Base-by-base conservation (phyloP, 768 basidiomycete genomes). In the Zangia roseola region DNA sequence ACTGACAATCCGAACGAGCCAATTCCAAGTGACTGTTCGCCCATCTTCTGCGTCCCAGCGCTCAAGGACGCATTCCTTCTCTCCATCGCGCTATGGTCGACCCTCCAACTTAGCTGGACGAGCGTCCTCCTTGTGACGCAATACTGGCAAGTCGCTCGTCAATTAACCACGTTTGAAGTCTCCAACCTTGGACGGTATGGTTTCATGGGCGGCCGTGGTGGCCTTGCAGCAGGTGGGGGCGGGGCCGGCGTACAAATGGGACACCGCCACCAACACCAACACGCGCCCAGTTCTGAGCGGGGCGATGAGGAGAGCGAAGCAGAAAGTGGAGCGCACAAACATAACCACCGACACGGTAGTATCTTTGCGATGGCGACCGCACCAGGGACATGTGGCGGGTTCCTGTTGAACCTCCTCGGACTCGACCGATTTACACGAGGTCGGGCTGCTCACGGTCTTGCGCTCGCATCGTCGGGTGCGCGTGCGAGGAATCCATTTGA, bases 141-240 rank as follows among this genome's bases (percentile, higher is more conserved):
- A 59, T 74, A 85, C 41, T 95, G 91, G 90, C 97, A 99, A 69
- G 83, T 97, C 45, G 81, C 86, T 2, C 81, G 86, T 21, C 94
- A 98, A 62, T 91, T 98, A 81, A 99, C 95, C 2, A 97, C 95
- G 0, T 78, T 94, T 46, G 95, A 99, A 63, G 91, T 98, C 4
- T 86, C 86, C 50, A 99, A 99, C 62, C 82, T 98, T 3, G 93
- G 95, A 4, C 81, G 95, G 39, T 97, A 86, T 61, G 95, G 97
- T 12, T 97, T 86, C 73, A 95, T 99, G 92, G 95, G 97, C 31
- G 94, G 94, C 0, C 83, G 91, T 34, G 89, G 84, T 0, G 82
- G 82, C 17, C 79, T 83, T 3, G 81, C 77, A 31, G 74, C 88
- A 17, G 73, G 74, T 7, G 75, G 81, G 7, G 65, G 65, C 4